These are phyloP conservation scores for Exophiala viscosa DNA, from an alignment of 2,329 filamentous ascomycete genomes.

Conservation along the genomic window DNA sequence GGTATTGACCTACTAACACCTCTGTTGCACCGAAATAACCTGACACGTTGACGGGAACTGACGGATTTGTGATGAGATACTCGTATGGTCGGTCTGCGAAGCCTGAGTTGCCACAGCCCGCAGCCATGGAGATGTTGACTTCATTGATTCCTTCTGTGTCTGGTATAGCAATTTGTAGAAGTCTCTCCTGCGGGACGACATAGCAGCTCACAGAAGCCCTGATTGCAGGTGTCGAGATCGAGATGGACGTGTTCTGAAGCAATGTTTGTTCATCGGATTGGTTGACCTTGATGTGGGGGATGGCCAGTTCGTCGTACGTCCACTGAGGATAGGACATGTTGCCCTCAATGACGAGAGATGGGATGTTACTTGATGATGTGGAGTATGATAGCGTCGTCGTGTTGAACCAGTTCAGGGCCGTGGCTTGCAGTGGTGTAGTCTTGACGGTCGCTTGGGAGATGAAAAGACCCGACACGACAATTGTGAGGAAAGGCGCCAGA, in stretches of 20 bases:
- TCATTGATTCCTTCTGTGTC: conserved; percentile 1
- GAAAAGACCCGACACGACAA: conserved; percentile 31
- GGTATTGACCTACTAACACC: conserved; percentile 8
- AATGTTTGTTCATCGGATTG: neutral
- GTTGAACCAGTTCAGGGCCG: conserved; percentile 29
- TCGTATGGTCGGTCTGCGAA: conserved; percentile 1
- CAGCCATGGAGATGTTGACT: conserved; percentile 18
- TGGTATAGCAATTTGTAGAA: conserved; percentile 11
- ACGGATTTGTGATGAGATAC: conserved; percentile 1
- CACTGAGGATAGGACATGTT: conserved; percentile 24
- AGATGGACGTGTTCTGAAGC: conserved; percentile 4
- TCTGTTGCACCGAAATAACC: conserved; percentile 18
- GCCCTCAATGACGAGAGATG: conserved; percentile 14
- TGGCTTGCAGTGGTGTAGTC: conserved; percentile 14
- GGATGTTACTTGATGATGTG: conserved; percentile 5
- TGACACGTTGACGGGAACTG: conserved; percentile 14
- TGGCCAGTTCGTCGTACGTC: conserved; percentile 19
- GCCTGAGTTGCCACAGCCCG: conserved; percentile 18
- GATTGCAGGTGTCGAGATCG: conserved; percentile 15
- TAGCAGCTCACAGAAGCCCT: conserved; percentile 15
- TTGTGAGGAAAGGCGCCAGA: conserved; percentile 28
- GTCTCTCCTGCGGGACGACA: conserved; percentile 8
- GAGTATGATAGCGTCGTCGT: conserved; percentile 4
- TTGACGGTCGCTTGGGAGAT: conserved; percentile 20
- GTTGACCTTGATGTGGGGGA: conserved; percentile 4